These are phyloP conservation scores for Leccinum fibrillosum DNA, from an alignment of 768 basidiomycete species.

Conservation along the genomic window DNA sequence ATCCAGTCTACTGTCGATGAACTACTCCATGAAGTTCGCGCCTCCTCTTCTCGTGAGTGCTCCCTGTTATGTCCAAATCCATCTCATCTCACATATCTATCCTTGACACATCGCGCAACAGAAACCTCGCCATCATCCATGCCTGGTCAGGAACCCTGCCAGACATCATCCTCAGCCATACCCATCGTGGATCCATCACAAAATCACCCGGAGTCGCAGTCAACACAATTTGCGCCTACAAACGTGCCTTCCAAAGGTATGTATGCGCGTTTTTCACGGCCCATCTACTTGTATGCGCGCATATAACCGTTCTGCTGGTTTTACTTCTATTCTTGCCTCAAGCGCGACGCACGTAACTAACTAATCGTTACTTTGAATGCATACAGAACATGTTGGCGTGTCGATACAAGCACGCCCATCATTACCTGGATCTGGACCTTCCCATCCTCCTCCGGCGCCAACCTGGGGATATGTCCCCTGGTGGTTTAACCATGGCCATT, in stretches of 20 bases:
- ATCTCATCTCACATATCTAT: neutral
- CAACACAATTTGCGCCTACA: neutral
- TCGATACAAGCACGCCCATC: constrained; percentile 12
- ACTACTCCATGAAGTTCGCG: constrained; percentile 12
- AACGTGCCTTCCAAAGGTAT: constrained; percentile 6
- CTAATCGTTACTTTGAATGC: neutral
- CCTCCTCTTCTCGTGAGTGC: constrained; percentile 11
- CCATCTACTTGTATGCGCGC: neutral
- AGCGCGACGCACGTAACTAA: neutral
- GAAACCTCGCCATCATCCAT: neutral
- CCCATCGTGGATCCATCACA: neutral
- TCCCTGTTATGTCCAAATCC: neutral
- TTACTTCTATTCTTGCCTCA: neutral
- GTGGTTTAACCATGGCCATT: constrained; percentile 5
- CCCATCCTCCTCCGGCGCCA: neutral
- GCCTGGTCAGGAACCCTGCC: neutral
- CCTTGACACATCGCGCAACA: neutral
- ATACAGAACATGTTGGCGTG: constrained; percentile 11
- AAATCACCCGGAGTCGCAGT: neutral
- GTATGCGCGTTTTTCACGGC: neutral
- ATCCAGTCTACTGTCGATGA: constrained; percentile 21
- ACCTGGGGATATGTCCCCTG: neutral
- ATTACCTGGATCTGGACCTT: neutral
- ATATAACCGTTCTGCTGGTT: neutral
- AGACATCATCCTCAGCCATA: neutral